Conservation (phyloP, 768 basidiomycete genomes). For the Kwoniella sp. region DNA sequence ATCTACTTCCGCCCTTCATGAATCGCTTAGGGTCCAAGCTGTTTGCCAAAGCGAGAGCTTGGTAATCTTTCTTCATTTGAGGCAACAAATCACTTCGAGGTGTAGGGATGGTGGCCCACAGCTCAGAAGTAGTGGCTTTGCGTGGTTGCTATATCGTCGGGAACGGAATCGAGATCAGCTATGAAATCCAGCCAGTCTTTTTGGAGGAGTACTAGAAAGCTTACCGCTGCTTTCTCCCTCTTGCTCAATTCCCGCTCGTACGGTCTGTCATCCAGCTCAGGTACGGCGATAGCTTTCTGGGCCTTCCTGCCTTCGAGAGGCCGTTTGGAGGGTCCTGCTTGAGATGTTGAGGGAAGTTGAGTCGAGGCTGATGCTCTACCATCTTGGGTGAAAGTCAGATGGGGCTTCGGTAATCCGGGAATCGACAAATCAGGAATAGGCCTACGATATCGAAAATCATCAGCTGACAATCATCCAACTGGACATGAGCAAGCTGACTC, state of each 20-base stretch:
- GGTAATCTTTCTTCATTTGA: slow-evolving; percentile 55
- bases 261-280: slow-evolving; percentile 38
- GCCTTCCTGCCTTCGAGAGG: slow-evolving; percentile 4
- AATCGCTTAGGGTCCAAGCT: slow-evolving; percentile 55
- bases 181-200: background rate
- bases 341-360: slow-evolving; percentile 1
- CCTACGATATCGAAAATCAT: slow-evolving; percentile 14
- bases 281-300: slow-evolving; percentile 9
- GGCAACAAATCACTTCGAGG: slow-evolving; percentile 44
- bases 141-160: slow-evolving; percentile 37
- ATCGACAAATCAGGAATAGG: slow-evolving; percentile 48
- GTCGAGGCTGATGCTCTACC: slow-evolving; percentile 25
- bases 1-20: slow-evolving; percentile 51
- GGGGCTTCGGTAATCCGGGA: slow-evolving; percentile 32
- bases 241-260: slow-evolving; percentile 40
- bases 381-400: slow-evolving; percentile 31
- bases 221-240: slow-evolving; percentile 45
- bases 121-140: slow-evolving; percentile 45
- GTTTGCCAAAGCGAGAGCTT: slow-evolving; percentile 52
- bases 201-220: background rate
- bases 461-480: background rate
- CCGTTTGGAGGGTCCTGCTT: slow-evolving; percentile 26
- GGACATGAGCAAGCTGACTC: slow-evolving; percentile 11
- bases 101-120: slow-evolving; percentile 50
- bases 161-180: slow-evolving; percentile 1